Evolutionary conservation across 805 yeast genomes (phyloP).

Genomic region (Clavispora asparagi): DNA sequence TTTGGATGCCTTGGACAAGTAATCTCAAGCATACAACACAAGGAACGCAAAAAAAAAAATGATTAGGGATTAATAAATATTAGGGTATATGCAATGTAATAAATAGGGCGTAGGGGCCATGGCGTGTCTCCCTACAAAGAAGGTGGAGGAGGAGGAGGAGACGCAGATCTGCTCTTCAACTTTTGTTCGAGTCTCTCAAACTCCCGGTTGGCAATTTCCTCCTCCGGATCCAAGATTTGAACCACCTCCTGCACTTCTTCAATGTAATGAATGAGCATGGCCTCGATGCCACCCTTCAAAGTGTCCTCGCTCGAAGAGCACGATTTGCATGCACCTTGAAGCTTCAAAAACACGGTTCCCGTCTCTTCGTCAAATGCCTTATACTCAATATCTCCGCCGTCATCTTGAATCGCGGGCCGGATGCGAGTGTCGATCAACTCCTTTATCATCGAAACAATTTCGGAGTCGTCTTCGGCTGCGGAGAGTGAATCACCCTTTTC

Average conservation of each 20-base stretch:
- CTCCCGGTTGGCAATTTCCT: constrained; percentile 75
- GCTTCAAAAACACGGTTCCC: constrained; percentile 82
- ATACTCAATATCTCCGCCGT: constrained; percentile 95
- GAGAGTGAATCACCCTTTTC: constrained; percentile 38
- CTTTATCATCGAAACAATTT: constrained; percentile 81
- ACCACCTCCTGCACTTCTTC: constrained; percentile 90
- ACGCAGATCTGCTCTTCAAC: constrained; percentile 17
- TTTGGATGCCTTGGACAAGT: constrained; percentile 7
- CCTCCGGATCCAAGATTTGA: constrained; percentile 73
- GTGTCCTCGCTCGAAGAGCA: constrained; percentile 92
- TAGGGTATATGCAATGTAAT: background rate
- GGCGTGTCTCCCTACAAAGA: background rate
- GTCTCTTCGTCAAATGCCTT: constrained; percentile 78
- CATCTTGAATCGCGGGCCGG: constrained; percentile 97
- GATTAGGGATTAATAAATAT: constrained; percentile 3
- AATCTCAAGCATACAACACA: background rate
- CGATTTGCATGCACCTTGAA: constrained; percentile 94
- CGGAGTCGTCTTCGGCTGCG: constrained; percentile 51
- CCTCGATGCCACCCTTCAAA: constrained; percentile 89
- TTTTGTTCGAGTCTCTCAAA: constrained; percentile 75
- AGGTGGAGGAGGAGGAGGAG: constrained; percentile 25
- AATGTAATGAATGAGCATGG: constrained; percentile 95
- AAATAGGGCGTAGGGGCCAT: background rate
- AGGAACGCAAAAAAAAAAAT: background rate
- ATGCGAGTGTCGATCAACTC: constrained; percentile 92